These are phyloP conservation scores for Monosporascus sp. DNA, from an alignment of 2,329 filamentous ascomycete genomes.

Conservation along the genomic window DNA sequence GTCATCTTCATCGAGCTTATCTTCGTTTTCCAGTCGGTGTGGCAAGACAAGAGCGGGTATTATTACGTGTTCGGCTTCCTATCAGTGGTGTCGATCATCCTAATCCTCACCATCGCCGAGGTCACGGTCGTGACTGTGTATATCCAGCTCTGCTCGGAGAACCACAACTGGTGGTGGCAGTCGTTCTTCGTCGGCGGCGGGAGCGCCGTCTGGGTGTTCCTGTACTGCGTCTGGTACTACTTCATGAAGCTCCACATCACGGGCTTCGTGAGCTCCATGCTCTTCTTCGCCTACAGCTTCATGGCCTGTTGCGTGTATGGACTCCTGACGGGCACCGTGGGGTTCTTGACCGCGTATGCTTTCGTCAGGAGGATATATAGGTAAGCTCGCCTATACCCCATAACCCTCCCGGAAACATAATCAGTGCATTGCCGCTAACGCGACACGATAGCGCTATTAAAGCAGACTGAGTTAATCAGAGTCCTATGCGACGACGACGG, in stretches of 20 bases:
- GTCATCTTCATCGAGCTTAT: slow-evolving; percentile 84
- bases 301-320: slow-evolving; percentile 78
- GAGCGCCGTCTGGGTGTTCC: slow-evolving; percentile 74
- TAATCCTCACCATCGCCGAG: slow-evolving; percentile 73
- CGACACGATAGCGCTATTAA: slow-evolving; percentile 41
- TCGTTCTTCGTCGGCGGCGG: slow-evolving; percentile 75
- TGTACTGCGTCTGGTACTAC: slow-evolving; percentile 82
- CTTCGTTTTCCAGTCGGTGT: slow-evolving; percentile 81
- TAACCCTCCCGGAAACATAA: neutral
- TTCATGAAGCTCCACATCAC: slow-evolving; percentile 72
- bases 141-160: slow-evolving; percentile 75
- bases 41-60: slow-evolving; percentile 87
- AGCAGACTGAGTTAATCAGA: slow-evolving; percentile 33
- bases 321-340: slow-evolving; percentile 74
- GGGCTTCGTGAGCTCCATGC: slow-evolving; percentile 70
- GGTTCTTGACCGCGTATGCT: slow-evolving; percentile 76
- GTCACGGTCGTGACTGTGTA: slow-evolving; percentile 81
- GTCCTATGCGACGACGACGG: slow-evolving; percentile 8
- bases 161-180: slow-evolving; percentile 92
- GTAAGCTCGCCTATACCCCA: slow-evolving; percentile 37
- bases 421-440: neutral
- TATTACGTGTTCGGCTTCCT: slow-evolving; percentile 91
- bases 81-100: slow-evolving; percentile 64
- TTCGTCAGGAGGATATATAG: slow-evolving; percentile 81
- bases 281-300: slow-evolving; percentile 83